Base-by-base conservation (phyloP, 2,329 filamentous ascomycete genomes). In the Paracoccidioides brasiliensis region DNA sequence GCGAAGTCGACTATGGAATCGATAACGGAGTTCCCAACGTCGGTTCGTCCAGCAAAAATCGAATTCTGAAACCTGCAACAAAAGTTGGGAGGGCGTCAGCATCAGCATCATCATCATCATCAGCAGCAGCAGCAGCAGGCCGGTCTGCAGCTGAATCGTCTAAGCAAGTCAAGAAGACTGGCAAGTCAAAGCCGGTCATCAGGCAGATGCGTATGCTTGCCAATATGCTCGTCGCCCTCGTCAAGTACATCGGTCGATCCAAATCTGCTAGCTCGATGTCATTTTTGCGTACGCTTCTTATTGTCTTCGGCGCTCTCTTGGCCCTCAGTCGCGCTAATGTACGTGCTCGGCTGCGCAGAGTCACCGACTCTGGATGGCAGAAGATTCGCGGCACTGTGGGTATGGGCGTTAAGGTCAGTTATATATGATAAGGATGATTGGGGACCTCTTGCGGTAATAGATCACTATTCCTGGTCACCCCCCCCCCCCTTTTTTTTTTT, bases 371-470 rank as follows among this genome's bases (percentile, higher is more conserved):
- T 33, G 83, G 82, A 8, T 95, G 89, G 89, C 80, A 81, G 55
- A 96, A 95, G 73, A 74, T 95, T 43, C 83, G 81, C 67, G 79
- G 83, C 48, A 97, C 93, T 0, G 84, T 91, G 4, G 90, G 90
- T 1, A 97, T 97, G 91, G 93, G 91, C 2, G 87, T 94, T 60
- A 97, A 96, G 75, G 90, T 97, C 65, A 95, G 87, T 69, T 97
- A 97, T 73, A 94, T 98, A 58, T 97, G 43, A 15, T 14, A 14
- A 52, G 28, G 4, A n/a, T 14, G 28, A 14, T 2, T 5, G 12
- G 10, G 5, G 3, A 9, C 33, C 7, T 38, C 37, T 38, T 12
- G 22, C 22, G 22, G 37, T 38, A 38, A 38, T 38, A 38, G 37
- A 38, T 38, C 2, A 2, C 37, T 38, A 2, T 22, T 22, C 22